These are phyloP conservation scores for Caloboletus firmus DNA, from an alignment of 1,284 basidiomycete genomes.

Conservation along the genomic window DNA sequence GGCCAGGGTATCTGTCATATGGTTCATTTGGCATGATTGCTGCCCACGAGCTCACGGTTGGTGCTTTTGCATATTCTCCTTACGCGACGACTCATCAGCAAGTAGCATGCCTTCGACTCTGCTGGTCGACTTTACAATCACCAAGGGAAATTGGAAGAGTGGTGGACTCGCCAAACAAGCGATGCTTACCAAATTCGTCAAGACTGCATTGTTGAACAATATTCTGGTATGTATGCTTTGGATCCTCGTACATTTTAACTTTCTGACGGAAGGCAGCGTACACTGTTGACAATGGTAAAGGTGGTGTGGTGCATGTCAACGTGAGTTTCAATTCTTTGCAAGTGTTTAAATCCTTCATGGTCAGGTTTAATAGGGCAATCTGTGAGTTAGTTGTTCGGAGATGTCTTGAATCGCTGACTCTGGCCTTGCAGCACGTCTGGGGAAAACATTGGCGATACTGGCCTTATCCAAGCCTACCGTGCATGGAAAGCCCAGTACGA, in stretches of 20 bases:
- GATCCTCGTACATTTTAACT: slow-evolving; percentile 1
- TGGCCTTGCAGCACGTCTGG: slow-evolving; percentile 65
- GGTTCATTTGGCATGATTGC: slow-evolving; percentile 91
- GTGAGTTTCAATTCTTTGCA: slow-evolving; percentile 47
- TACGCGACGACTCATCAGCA: not conserved
- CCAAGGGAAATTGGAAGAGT: slow-evolving; percentile 80
- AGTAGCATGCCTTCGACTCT: slow-evolving; percentile 90
- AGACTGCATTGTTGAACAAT: slow-evolving; percentile 89
- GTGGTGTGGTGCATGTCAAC: slow-evolving; percentile 82
- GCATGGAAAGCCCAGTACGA: slow-evolving; percentile 80
- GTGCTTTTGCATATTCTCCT: not conserved
- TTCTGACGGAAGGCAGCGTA: slow-evolving; percentile 52
- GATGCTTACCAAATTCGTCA: slow-evolving; percentile 82
- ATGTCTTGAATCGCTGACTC: slow-evolving; percentile 4
- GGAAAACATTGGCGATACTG: slow-evolving; percentile 88
- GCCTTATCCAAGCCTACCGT: slow-evolving; percentile 82
- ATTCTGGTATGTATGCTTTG: slow-evolving; percentile 53
- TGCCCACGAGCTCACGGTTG: slow-evolving; percentile 80
- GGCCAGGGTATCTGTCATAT: slow-evolving; percentile 87
- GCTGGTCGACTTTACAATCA: slow-evolving; percentile 82
- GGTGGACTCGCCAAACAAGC: slow-evolving; percentile 86
- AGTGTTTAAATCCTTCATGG: not conserved
- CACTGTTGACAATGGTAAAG: slow-evolving; percentile 82
- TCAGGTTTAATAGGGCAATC: slow-evolving; percentile 55
- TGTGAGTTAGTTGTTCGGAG: slow-evolving; percentile 44